A percentile compares a stretch with the other conserved stretches of the same genome.
phyloP scores from a whole-genome alignment of 306 rosid genomes.

The Carpinus viminea region DNA sequence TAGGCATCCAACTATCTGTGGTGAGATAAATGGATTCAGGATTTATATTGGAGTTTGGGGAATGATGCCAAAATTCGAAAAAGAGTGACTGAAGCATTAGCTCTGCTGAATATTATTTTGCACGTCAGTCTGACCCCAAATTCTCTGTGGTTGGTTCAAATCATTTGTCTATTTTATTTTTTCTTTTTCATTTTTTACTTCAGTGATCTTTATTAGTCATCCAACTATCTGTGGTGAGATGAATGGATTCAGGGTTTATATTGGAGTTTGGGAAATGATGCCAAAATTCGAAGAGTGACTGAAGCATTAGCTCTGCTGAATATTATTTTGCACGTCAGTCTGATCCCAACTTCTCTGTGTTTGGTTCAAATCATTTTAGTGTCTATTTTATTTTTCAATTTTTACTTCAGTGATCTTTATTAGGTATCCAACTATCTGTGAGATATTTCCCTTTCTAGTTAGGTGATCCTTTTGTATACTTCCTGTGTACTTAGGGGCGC shows the following conservation, averaged over 20 bases:
- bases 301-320: constrained; percentile 21
- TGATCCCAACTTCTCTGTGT: constrained; percentile 10
- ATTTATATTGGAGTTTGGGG: constrained; percentile 18
- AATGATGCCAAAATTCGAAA: constrained; percentile 24
- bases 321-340: constrained; percentile 37
- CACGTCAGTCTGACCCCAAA: constrained; percentile 41
- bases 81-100: constrained; percentile 3
- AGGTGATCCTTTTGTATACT: too few species aligned
- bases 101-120: constrained; percentile 31
- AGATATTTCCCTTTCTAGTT: too few species aligned
- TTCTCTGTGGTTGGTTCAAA: background rate
- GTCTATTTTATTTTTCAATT: too few species aligned
- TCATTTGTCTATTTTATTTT: background rate
- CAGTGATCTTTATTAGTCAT: too few species aligned
- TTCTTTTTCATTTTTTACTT: too few species aligned
- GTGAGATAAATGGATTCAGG: background rate
- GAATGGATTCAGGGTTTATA: background rate
- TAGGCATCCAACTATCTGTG: background rate
- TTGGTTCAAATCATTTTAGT: too few species aligned
- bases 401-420: too few species aligned
- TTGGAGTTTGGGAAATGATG: constrained; percentile 17
- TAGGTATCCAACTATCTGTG: too few species aligned
- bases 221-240: background rate
- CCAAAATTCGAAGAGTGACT: background rate
- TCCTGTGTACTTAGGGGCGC: too few species aligned